Conservation (phyloP, 2,329 filamentous ascomycete genomes). For the Leptographium wingfieldii region DNA sequence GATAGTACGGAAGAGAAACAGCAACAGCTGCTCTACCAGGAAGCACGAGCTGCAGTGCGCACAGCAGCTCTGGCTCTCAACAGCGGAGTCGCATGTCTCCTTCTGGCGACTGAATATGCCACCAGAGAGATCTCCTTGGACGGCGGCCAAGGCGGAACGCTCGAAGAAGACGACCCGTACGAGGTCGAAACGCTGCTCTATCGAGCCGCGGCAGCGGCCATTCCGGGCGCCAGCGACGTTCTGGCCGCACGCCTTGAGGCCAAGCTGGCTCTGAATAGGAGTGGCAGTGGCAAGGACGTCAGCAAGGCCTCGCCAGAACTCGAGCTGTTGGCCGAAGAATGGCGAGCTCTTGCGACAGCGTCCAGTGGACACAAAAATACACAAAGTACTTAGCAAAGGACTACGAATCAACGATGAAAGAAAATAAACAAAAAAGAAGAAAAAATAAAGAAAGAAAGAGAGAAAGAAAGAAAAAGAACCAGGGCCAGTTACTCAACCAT, state of each 20-base stretch:
- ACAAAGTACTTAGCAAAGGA: no score
- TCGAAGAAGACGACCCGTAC: constrained; percentile 11
- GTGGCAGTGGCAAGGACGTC: constrained; percentile 5
- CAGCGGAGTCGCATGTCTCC: constrained; percentile 14
- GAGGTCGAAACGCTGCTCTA: constrained; percentile 5
- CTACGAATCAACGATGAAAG: no score
- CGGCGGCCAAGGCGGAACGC: constrained; percentile 1
- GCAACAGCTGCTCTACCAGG: neutral
- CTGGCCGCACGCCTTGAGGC: constrained; percentile 8
- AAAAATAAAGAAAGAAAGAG: no score
- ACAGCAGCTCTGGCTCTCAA: constrained; percentile 21
- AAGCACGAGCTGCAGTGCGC: constrained; percentile 12
- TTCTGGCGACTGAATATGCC: constrained; percentile 18
- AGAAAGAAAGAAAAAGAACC: no score
- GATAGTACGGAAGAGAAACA: neutral
- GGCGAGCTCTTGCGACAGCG: neutral
- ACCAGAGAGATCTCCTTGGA: neutral
- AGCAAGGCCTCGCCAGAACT: neutral
- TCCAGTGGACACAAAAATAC: neutral
- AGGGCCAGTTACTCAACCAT: no score
- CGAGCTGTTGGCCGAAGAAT: neutral
- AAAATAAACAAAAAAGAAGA: no score
- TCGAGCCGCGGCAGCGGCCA: constrained; percentile 20
- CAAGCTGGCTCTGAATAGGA: constrained; percentile 1
- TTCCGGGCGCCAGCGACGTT: constrained; percentile 11